Conservation (phyloP, 345 rosid genomes). For the Brassica incana region DNA sequence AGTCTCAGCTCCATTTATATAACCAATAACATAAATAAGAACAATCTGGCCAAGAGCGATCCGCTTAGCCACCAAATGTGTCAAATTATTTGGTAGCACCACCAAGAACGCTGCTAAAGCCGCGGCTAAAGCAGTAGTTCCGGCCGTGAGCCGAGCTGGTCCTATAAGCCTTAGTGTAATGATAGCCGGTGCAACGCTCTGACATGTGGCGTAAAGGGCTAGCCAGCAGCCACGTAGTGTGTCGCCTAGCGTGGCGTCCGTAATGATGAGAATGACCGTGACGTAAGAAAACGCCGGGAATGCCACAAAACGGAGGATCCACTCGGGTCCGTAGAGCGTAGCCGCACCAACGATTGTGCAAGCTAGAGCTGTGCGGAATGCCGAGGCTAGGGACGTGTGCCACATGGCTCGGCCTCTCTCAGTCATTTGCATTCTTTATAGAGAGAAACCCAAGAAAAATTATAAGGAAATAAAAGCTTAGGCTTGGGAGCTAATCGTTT, state of each 20-base stretch:
- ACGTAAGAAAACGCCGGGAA: constrained; percentile 89
- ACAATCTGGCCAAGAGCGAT: constrained; percentile 86
- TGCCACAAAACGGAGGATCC: constrained; percentile 47
- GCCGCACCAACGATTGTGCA: constrained; percentile 63
- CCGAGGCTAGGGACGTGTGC: constrained; percentile 65
- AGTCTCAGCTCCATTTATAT: constrained; percentile 53
- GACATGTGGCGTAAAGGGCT: constrained; percentile 68
- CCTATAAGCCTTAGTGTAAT: constrained; percentile 62
- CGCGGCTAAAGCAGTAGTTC: constrained; percentile 60
- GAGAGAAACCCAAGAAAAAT: constrained; percentile 5
- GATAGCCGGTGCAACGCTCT: constrained; percentile 69
- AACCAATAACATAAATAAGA: constrained; percentile 60
- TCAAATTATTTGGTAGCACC: constrained; percentile 52
- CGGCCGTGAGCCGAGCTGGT: constrained; percentile 54
- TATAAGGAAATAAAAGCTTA: constrained; percentile 5
- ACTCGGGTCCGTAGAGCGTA: constrained; percentile 68
- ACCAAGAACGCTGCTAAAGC: constrained; percentile 61
- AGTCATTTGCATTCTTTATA: constrained; percentile 38
- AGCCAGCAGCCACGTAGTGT: constrained; percentile 71
- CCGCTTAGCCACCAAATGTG: constrained; percentile 64
- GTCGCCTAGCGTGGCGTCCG: constrained; percentile 83
- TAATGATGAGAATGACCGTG: constrained; percentile 54
- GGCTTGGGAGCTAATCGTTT: constrained; percentile 40
- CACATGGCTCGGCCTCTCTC: constrained; percentile 55
- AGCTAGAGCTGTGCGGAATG: constrained; percentile 74